Percentiles rank a stretch among this genome's conserved stretches.
phyloP scores from a whole-genome alignment of 1,284 basidiomycete species.

The Ustilago trichophora region DNA sequence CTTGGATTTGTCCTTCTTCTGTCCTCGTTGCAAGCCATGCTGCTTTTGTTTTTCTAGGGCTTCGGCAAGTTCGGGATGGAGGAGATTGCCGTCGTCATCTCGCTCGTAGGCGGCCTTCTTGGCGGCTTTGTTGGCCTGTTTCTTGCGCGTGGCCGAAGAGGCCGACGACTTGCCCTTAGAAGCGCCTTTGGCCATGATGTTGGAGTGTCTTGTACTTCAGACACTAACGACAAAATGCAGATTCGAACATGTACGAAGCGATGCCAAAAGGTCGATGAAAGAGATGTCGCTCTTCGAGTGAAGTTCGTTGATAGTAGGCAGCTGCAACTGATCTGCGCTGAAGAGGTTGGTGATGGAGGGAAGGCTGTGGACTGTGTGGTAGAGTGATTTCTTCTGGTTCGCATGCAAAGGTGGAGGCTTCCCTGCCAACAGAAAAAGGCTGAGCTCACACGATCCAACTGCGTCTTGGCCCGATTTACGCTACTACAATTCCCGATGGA shows the following conservation, averaged over 20 bases:
- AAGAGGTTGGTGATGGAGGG: too few relatives aligned
- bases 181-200: slow-evolving; percentile 38
- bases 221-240: background rate
- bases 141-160: slow-evolving; percentile 64
- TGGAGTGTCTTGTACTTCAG: background rate
- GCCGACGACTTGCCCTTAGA: slow-evolving; percentile 63
- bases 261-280: background rate
- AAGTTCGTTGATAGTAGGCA: too few relatives aligned
- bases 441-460: slow-evolving; percentile 27
- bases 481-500: slow-evolving; percentile 4
- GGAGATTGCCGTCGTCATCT: slow-evolving; percentile 37
- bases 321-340: too few relatives aligned
- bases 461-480: background rate
- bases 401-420: slow-evolving; percentile 24
- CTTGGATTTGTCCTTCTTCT: slow-evolving; percentile 60
- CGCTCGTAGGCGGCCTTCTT: slow-evolving; percentile 53
- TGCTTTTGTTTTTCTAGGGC: slow-evolving; percentile 32
- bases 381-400: too few relatives aligned
- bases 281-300: background rate
- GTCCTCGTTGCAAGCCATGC: slow-evolving; percentile 38
- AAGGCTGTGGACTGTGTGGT: too few relatives aligned
- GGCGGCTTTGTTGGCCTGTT: slow-evolving; percentile 61
- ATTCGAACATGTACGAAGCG: background rate
- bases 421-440: slow-evolving; percentile 7
- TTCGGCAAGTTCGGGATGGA: slow-evolving; percentile 24